Base-by-base conservation (phyloP, 1,284 basidiomycete species). In the Meira nashicola region DNA sequence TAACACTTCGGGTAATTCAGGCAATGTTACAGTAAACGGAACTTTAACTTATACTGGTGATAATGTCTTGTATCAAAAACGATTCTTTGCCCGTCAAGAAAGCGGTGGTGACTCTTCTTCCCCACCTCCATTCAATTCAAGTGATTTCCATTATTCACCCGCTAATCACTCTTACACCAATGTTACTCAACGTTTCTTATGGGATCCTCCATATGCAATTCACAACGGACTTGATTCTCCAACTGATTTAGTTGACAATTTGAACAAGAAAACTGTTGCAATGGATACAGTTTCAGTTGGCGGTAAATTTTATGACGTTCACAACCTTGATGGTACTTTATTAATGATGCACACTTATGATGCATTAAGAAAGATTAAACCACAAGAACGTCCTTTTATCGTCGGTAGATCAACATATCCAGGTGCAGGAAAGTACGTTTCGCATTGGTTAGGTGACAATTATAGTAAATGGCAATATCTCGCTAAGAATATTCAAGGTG, bases 11-110 rank as follows among this genome's bases (percentile, higher is more conserved):
- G 87, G 87, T 4, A 63, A 52, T 28, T 87, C 85, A 57, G 87
- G 88, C 0, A 89, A 89, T 68, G 83, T 88, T 67, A 87, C 86
- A 3, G 81, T 88, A 58, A 85, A 88, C 59, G 87, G 87, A 5
- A 60, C 21, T 14, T 63, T 55, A 38, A 70, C 70, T 9, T 71
- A 58, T 59, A 46, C 47, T n/a, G 21, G 21, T 12, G 23, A 50
- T 25, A 43, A 43, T 10, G 6, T 43, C 15, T 15, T 43, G 6
- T 33, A 33, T 8, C 28, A 33, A 33, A 33, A 33, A 8, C 28
- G 28, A 3, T 43, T 43, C 4, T 15, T 15, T 15, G 14, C 40
- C 11, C 40, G 40, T 43, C 40, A 43, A 19, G 15, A 43, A 19
- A 19, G 19, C 6, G 40, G 6, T 15, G 19, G 10, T 10, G n/a